Evolutionary conservation across 2,329 filamentous ascomycete species (phyloP).

Genomic region (Ilyonectria robusta): DNA sequence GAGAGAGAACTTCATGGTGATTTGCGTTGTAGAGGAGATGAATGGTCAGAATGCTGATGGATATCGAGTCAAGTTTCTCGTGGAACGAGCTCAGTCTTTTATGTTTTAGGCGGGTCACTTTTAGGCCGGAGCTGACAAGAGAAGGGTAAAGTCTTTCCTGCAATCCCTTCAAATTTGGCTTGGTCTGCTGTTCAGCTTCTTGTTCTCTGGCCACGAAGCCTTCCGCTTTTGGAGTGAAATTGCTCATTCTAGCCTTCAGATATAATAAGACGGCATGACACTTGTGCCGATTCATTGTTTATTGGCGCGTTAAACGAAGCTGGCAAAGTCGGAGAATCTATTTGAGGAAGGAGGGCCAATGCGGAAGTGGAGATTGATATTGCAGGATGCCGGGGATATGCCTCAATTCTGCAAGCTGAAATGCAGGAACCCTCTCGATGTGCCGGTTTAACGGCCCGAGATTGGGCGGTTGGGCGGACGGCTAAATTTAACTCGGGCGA

Average conservation of each 20-base stretch:
- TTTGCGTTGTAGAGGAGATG: not conserved
- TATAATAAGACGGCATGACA: conserved; percentile 20
- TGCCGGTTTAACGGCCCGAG: not conserved
- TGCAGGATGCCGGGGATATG: conserved; percentile 18
- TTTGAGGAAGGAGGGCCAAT: conserved; percentile 1
- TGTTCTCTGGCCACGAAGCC: not conserved
- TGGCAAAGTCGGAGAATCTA: not conserved
- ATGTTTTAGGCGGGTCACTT: not conserved
- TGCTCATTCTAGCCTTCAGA: not conserved
- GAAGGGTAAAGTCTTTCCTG: not conserved
- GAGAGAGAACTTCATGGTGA: conserved; percentile 21
- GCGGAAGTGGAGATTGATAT: not conserved
- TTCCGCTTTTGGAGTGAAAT: not conserved
- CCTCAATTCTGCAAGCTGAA: conserved; percentile 27
- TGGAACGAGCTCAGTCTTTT: not conserved
- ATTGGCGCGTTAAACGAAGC: not conserved
- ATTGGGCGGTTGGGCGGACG: not conserved
- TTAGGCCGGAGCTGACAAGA: not conserved
- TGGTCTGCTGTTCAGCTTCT: not conserved
- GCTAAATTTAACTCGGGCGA: not conserved
- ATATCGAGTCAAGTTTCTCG: not conserved
- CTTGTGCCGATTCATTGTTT: not conserved
- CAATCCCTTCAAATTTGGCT: conserved; percentile 1
- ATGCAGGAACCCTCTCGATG: conserved; percentile 16
- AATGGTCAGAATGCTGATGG: not conserved